These are phyloP conservation scores for Lentinula boryana DNA, from an alignment of 768 basidiomycete genomes.

Conservation along the genomic window DNA sequence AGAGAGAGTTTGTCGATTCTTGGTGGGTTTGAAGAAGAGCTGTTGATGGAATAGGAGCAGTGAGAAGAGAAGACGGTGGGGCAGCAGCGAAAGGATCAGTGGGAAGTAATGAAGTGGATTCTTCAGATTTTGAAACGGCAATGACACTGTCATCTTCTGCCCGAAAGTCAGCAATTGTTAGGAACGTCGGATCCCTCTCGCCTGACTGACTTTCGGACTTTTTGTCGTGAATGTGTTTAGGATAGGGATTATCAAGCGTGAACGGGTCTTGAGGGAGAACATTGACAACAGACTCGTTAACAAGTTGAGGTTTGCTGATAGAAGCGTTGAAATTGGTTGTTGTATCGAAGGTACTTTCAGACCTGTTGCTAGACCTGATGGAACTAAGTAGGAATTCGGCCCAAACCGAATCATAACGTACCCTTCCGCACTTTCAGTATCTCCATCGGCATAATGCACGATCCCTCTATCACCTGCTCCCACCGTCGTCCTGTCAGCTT, in stretches of 20 bases:
- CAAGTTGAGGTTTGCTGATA: not conserved
- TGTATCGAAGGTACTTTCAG: not conserved
- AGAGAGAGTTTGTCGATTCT: not conserved
- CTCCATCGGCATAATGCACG: not conserved
- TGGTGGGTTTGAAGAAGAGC: not conserved
- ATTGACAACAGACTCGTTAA: not conserved
- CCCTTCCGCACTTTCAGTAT: not conserved
- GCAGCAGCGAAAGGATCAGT: not conserved
- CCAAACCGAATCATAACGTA: not conserved
- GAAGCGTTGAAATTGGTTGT: not conserved
- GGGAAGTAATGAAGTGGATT: not conserved
- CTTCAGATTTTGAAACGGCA: not conserved
- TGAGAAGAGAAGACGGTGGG: not conserved
- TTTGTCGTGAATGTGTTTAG: not conserved
- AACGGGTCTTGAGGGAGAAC: not conserved
- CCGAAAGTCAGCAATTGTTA: not conserved
- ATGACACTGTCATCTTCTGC: not conserved
- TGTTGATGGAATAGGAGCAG: not conserved
- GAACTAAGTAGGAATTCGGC: not conserved
- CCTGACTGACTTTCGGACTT: not conserved
- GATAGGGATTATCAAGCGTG: constrained; percentile 3
- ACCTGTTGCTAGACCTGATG: not conserved
- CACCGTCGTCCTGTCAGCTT: not conserved
- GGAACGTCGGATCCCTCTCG: not conserved
- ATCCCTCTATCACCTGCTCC: not conserved